phyloP scores from a whole-genome alignment of 1,139 yeast genomes.

The Zygosaccharomyces sapae region DNA sequence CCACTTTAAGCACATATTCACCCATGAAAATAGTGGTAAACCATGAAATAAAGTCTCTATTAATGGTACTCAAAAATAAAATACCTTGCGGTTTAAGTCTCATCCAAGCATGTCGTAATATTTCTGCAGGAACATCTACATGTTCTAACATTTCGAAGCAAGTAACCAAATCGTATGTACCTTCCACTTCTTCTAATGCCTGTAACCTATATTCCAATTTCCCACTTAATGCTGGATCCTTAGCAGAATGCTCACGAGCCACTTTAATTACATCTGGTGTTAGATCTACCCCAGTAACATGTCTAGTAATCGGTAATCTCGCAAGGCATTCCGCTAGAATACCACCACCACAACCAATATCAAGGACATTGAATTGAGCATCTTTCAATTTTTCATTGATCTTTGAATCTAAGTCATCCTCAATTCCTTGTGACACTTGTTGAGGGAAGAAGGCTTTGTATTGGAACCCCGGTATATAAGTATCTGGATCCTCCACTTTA shows the following conservation, averaged over 20 bases:
- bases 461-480: slow-evolving; percentile 77
- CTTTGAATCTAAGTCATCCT: slow-evolving; percentile 44
- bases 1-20: slow-evolving; percentile 71
- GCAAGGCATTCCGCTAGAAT: slow-evolving; percentile 84
- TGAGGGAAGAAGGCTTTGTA: slow-evolving; percentile 57
- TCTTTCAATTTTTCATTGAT: slow-evolving; percentile 43
- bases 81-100: slow-evolving; percentile 68
- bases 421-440: slow-evolving; percentile 45
- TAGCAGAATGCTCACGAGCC: slow-evolving; percentile 61
- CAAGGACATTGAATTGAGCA: slow-evolving; percentile 54
- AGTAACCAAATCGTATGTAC: slow-evolving; percentile 71
- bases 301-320: slow-evolving; percentile 56
- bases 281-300: slow-evolving; percentile 79
- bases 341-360: slow-evolving; percentile 98
- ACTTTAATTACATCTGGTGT: slow-evolving; percentile 78
- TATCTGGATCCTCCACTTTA: slow-evolving; percentile 41
- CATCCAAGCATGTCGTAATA: slow-evolving; percentile 60
- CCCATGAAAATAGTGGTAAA: slow-evolving; percentile 91
- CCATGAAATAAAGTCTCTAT: slow-evolving; percentile 85
- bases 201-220: slow-evolving; percentile 57
- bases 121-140: slow-evolving; percentile 76
- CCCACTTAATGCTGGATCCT: slow-evolving; percentile 57
- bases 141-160: slow-evolving; percentile 95
- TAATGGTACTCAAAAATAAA: slow-evolving; percentile 84
- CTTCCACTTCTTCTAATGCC: slow-evolving; percentile 55